phyloP scores from a whole-genome alignment of 2,329 filamentous ascomycete species.

The Stylonectria norvegica region DNA sequence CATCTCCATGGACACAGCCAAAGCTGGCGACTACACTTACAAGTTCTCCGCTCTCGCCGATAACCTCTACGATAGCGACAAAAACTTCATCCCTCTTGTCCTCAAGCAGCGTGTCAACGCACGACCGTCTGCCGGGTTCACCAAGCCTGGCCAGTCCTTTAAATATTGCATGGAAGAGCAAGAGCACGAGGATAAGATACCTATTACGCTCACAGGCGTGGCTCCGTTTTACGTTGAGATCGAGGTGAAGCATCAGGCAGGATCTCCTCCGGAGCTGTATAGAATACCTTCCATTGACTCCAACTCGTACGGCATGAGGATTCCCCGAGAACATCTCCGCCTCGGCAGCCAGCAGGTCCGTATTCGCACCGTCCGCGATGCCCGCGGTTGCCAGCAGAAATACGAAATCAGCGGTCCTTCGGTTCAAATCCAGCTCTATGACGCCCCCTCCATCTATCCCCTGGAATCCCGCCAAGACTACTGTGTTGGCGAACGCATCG shows the following conservation, averaged over 20 bases:
- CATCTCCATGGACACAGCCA: constrained; percentile 80
- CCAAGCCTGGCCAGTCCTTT: constrained; percentile 85
- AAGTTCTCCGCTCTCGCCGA: constrained; percentile 80
- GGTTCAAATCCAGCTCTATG: constrained; percentile 88
- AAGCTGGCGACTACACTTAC: constrained; percentile 82
- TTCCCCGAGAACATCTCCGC: constrained; percentile 80
- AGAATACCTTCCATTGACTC: constrained; percentile 75
- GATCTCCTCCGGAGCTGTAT: constrained; percentile 74
- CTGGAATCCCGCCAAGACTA: constrained; percentile 83
- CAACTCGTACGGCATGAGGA: constrained; percentile 72
- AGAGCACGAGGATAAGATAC: constrained; percentile 79
- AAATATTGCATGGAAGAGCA: constrained; percentile 90
- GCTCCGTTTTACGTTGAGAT: constrained; percentile 89
- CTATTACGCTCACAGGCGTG: constrained; percentile 76
- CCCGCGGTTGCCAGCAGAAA: constrained; percentile 78
- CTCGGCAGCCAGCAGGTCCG: constrained; percentile 86
- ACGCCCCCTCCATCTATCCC: constrained; percentile 86
- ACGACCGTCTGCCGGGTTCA: constrained; percentile 77
- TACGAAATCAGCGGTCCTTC: constrained; percentile 68
- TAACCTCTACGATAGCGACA: constrained; percentile 76
- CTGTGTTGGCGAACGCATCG: constrained; percentile 92
- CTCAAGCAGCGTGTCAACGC: constrained; percentile 82
- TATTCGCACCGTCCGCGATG: constrained; percentile 85
- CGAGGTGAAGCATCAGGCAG: constrained; percentile 87
- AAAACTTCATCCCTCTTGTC: constrained; percentile 61